Evolutionary conservation across 2,329 filamentous ascomycete genomes (phyloP).

Genomic region (Fusarium floridanum): DNA sequence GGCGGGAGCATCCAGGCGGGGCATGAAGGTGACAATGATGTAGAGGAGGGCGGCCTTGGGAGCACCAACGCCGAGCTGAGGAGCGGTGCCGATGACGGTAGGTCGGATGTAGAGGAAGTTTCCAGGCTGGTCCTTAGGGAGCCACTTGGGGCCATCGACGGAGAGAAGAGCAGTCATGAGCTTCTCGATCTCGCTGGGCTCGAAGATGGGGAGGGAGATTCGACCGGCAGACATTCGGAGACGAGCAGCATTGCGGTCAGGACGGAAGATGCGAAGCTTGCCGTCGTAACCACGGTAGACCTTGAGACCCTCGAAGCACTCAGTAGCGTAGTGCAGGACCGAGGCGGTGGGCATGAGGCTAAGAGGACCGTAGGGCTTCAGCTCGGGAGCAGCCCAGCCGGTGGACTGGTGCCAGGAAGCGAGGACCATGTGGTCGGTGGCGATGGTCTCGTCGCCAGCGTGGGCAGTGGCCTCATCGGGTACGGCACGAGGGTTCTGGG

Average conservation of each 20-base stretch:
- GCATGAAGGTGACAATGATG: slow-evolving; percentile 78
- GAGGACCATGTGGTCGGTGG: slow-evolving; percentile 91
- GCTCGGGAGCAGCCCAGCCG: slow-evolving; percentile 81
- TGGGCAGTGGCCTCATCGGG: slow-evolving; percentile 63
- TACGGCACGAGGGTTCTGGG: slow-evolving; percentile 63
- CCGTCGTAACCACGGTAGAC: slow-evolving; percentile 84
- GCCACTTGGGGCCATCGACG: slow-evolving; percentile 82
- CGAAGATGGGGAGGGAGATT: slow-evolving; percentile 81
- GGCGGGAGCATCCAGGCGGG: slow-evolving; percentile 62
- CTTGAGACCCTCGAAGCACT: slow-evolving; percentile 90
- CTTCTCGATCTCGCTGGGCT: slow-evolving; percentile 77
- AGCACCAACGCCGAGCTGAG: slow-evolving; percentile 83
- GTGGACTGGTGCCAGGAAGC: slow-evolving; percentile 72
- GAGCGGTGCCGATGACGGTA: slow-evolving; percentile 85
- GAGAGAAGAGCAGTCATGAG: slow-evolving; percentile 79
- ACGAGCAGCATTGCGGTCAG: slow-evolving; percentile 77
- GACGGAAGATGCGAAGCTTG: slow-evolving; percentile 82
- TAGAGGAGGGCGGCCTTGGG: slow-evolving; percentile 90
- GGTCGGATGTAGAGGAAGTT: slow-evolving; percentile 87
- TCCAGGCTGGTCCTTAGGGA: slow-evolving; percentile 76
- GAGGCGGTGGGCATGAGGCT: slow-evolving; percentile 84
- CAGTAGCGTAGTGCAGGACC: slow-evolving; percentile 88
- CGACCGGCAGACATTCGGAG: slow-evolving; percentile 71
- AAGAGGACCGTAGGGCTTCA: slow-evolving; percentile 83
- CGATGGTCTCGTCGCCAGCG: slow-evolving; percentile 65